These are phyloP conservation scores for Penicillium samsonianum DNA, from an alignment of 495 filamentous ascomycete species.

Conservation along the genomic window DNA sequence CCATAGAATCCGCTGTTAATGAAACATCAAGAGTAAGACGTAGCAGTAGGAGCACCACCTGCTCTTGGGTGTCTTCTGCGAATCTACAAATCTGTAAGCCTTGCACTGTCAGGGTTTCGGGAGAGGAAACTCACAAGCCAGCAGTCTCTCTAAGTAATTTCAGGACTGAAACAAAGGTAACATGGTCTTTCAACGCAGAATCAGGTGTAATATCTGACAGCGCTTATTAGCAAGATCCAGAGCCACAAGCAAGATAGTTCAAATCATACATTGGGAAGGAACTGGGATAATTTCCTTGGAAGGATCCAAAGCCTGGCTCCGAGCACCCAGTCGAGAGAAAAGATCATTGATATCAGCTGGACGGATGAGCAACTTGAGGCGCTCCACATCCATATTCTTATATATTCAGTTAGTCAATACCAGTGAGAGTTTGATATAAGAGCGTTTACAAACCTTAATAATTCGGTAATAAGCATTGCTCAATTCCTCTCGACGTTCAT, in stretches of 20 bases:
- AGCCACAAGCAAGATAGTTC: neutral
- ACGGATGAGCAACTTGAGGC: constrained; percentile 31
- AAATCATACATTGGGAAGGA: constrained; percentile 24
- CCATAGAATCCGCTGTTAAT: constrained; percentile 42
- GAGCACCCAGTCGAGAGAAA: constrained; percentile 38
- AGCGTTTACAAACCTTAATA: constrained; percentile 41
- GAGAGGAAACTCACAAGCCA: constrained; percentile 26
- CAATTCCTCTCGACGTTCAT: constrained; percentile 61
- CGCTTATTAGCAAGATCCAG: constrained; percentile 1
- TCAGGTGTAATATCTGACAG: constrained; percentile 5
- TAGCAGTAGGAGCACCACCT: constrained; percentile 48
- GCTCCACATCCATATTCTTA: constrained; percentile 25
- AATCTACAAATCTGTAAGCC: constrained; percentile 31
- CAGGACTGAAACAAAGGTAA: constrained; percentile 25
- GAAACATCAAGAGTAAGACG: constrained; percentile 62
- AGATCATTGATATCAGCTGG: constrained; percentile 36
- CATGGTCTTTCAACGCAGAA: constrained; percentile 13
- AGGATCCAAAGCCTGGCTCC: constrained; percentile 30
- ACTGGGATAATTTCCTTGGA: constrained; percentile 30
- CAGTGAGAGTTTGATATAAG: neutral
- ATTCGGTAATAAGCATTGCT: constrained; percentile 63
- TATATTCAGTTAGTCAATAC: constrained; percentile 3
- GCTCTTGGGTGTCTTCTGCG: constrained; percentile 34
- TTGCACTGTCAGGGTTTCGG: neutral
- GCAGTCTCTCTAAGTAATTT: constrained; percentile 36